Evolutionary conservation across 768 basidiomycete genomes (phyloP).

Genomic region (Ephemerocybe angulata): DNA sequence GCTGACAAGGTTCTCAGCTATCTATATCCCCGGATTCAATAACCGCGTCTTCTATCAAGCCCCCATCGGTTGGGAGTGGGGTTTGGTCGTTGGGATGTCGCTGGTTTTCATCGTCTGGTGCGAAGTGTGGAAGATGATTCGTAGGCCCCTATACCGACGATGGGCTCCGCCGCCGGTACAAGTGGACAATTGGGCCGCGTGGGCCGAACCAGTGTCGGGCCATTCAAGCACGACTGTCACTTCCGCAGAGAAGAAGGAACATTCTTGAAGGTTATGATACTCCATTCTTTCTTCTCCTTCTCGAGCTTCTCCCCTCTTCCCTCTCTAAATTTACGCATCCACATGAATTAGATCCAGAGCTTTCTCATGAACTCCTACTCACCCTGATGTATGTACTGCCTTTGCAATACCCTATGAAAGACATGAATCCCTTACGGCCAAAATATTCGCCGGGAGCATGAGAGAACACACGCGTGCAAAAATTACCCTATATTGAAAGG

Average conservation of each 20-base stretch:
- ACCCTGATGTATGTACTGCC: too few species aligned
- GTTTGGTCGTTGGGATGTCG: constrained; percentile 34
- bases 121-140: constrained; percentile 37
- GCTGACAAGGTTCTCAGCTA: constrained; percentile 18
- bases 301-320: not conserved
- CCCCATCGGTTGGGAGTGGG: constrained; percentile 39
- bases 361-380: not conserved
- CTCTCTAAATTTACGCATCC: not conserved
- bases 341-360: not conserved
- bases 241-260: not conserved
- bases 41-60: constrained; percentile 35
- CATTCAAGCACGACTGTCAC: not conserved
- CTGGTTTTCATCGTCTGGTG: constrained; percentile 32
- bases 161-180: constrained; percentile 17
- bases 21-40: constrained; percentile 37
- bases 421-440: too few species aligned
- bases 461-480: too few species aligned
- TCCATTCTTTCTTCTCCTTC: not conserved
- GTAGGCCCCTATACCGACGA: constrained; percentile 25
- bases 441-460: too few species aligned
- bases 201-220: not conserved
- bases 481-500: too few species aligned
- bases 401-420: too few species aligned
- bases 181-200: not conserved
- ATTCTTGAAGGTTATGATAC: not conserved